Conservation (phyloP, 306 rosid species). For the Potentilla sterilis region DNA sequence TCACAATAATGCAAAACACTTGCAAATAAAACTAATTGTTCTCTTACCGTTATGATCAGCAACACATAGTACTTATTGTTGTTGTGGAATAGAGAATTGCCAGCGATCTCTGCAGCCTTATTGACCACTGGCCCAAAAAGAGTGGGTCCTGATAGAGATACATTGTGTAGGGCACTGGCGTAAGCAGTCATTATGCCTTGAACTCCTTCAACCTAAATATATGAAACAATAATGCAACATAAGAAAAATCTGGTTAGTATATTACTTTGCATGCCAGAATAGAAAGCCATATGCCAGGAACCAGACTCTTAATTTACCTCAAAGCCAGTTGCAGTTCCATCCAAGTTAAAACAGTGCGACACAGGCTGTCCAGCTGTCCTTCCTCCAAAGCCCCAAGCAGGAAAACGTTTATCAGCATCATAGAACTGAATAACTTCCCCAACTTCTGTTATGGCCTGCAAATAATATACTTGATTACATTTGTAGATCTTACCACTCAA, state of each 20-base stretch:
- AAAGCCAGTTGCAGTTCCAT: constrained; percentile 37
- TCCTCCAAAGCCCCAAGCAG: constrained; percentile 98
- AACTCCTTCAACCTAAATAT: constrained; percentile 68
- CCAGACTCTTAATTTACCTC: constrained; percentile 46
- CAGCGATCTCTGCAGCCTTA: constrained; percentile 67
- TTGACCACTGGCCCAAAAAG: constrained; percentile 76
- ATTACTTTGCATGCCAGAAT: neutral
- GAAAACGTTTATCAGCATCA: constrained; percentile 66
- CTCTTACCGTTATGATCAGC: constrained; percentile 72
- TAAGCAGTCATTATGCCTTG: constrained; percentile 85
- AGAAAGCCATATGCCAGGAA: neutral
- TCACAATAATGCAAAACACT: neutral
- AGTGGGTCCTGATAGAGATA: constrained; percentile 75
- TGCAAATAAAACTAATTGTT: neutral
- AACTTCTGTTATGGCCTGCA: constrained; percentile 77
- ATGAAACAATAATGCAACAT: neutral
- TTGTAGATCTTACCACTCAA: neutral
- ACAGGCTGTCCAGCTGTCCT: constrained; percentile 32
- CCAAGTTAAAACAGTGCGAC: constrained; percentile 84
- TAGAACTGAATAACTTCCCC: constrained; percentile 91
- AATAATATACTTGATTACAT: neutral
- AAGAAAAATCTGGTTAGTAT: neutral
- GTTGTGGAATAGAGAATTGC: constrained; percentile 41
- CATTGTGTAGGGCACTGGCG: constrained; percentile 48
- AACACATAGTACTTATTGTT: constrained; percentile 55